These are phyloP conservation scores for Psophocarpus tetragonolobus DNA, from an alignment of 306 rosid genomes.

Conservation along the genomic window DNA sequence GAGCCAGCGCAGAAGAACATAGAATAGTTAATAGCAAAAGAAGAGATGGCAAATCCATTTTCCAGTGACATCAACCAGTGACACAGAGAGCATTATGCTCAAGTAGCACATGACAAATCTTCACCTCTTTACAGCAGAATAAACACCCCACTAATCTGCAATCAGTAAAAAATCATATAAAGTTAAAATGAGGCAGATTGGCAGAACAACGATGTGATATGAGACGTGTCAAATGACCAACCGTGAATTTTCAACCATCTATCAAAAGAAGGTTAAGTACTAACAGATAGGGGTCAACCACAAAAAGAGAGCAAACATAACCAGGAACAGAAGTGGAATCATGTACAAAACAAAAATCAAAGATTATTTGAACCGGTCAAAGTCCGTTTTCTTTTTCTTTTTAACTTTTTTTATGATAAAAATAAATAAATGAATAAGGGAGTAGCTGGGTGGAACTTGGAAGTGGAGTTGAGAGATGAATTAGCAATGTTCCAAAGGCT, in stretches of 20 bases:
- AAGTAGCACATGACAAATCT: slow-evolving; percentile 8
- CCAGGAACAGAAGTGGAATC: slow-evolving; percentile 19
- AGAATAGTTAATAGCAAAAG: slow-evolving; percentile 50
- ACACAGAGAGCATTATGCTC: slow-evolving; percentile 30
- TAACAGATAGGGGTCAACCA: background rate
- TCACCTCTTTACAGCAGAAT: slow-evolving; percentile 49
- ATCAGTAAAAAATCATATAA: background rate
- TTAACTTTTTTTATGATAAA: background rate
- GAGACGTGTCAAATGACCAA: slow-evolving; percentile 16
- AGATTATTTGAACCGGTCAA: slow-evolving; percentile 1
- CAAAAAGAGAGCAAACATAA: background rate
- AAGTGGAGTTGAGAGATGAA: slow-evolving; percentile 8
- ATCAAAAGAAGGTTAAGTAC: background rate
- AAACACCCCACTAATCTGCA: slow-evolving; percentile 26
- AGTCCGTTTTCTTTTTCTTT: background rate
- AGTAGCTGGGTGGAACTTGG: background rate
- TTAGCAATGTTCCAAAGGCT: background rate
- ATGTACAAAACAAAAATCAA: background rate
- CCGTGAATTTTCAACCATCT: slow-evolving; percentile 1
- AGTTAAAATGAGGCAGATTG: background rate
- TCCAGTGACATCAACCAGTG: slow-evolving; percentile 37
- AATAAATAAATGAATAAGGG: background rate
- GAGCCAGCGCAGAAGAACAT: slow-evolving; percentile 45
- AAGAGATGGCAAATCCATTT: slow-evolving; percentile 52
- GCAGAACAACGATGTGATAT: background rate